A percentile compares a stretch with the other conserved stretches of the same genome.
Evolutionary conservation across 345 rosid genomes (phyloP).

Genomic region (Eutrema heterophyllum): DNA sequence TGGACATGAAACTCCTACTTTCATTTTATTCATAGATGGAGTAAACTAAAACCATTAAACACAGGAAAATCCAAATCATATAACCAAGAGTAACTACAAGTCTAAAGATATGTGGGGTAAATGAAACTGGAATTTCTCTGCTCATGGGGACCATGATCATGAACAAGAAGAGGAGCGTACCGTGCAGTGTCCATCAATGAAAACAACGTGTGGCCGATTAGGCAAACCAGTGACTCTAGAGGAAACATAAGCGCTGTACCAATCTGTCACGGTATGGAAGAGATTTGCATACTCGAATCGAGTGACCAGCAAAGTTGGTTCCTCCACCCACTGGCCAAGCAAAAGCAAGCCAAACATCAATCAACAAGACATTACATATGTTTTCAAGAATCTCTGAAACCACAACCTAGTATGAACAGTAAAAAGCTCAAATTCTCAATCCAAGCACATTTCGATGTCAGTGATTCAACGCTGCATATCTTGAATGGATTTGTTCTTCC

Average conservation of each 20-base stretch:
- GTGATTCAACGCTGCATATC: not conserved
- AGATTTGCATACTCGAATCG: conserved; percentile 89
- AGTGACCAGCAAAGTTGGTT: conserved; percentile 69
- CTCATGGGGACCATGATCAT: not conserved
- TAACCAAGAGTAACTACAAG: not conserved
- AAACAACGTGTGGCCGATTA: conserved; percentile 73
- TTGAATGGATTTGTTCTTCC: not conserved
- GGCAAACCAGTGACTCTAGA: conserved; percentile 86
- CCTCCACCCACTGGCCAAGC: conserved; percentile 79
- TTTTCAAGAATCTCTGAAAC: conserved; percentile 21
- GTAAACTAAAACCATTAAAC: not conserved
- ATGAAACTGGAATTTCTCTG: not conserved
- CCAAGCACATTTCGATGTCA: not conserved
- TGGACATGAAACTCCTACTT: not conserved
- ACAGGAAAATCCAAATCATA: not conserved
- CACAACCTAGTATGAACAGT: not conserved
- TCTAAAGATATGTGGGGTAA: not conserved
- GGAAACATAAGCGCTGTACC: conserved; percentile 87
- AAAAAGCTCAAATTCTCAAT: not conserved
- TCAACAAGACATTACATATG: not conserved
- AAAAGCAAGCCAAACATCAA: conserved; percentile 12
- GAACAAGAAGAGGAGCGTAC: conserved; percentile 36
- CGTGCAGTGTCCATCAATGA: conserved; percentile 82
- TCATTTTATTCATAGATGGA: not conserved
- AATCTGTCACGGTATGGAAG: conserved; percentile 89